Percentiles rank a stretch among this genome's conserved stretches.
Evolutionary conservation across 169 alveolate genomes (phyloP).

Genomic region (Eimeria tenella): DNA sequence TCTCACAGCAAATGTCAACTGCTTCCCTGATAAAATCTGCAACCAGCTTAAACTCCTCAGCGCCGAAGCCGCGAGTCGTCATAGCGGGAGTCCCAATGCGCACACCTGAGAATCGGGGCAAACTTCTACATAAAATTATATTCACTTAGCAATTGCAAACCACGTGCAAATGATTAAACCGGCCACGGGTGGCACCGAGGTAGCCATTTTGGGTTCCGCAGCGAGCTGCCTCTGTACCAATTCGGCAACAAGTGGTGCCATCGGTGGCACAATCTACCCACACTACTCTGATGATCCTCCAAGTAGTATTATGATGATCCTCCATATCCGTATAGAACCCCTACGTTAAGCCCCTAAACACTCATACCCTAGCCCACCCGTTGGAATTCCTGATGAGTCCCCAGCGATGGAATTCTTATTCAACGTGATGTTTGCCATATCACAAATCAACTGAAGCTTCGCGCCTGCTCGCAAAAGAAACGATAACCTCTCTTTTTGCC

Average conservation of each 20-base stretch:
- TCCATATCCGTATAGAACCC: background rate
- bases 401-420: constrained; percentile 93
- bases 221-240: too few relatives aligned
- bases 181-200: too few relatives aligned
- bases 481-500: too few relatives aligned
- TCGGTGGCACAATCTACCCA: too few relatives aligned
- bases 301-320: too few relatives aligned
- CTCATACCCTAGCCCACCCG: background rate
- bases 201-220: too few relatives aligned
- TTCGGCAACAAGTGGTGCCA: too few relatives aligned
- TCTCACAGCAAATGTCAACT: constrained; percentile 76
- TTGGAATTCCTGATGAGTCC: constrained; percentile 83
- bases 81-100: constrained; percentile 96
- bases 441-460: constrained; percentile 88
- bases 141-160: background rate
- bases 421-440: constrained; percentile 87
- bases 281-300: too few relatives aligned
- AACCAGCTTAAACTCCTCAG: constrained; percentile 85
- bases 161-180: background rate
- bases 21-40: constrained; percentile 83
- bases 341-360: background rate
- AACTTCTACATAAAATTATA: background rate
- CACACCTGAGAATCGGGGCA: constrained; percentile 67
- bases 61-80: constrained; percentile 95
- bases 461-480: constrained; percentile 40